A percentile compares a stretch with the other conserved stretches of the same genome.
Conservation (phyloP, 768 basidiomycete genomes). For the Gautieria morchelliformis region DNA sequence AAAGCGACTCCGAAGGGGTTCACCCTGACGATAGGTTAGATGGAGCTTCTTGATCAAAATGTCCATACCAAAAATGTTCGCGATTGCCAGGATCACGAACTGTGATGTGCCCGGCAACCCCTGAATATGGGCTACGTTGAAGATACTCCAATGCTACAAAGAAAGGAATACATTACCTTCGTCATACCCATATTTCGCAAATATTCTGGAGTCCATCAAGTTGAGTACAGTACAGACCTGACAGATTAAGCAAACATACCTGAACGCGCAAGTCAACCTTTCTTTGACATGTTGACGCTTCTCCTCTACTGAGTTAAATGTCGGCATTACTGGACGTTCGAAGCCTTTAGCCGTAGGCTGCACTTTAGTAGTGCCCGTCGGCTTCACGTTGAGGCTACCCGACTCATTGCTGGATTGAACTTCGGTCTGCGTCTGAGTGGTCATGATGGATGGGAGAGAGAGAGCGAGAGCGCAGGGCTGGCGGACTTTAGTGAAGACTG, state of each 20-base stretch:
- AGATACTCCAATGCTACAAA: not conserved
- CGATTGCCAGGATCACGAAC: constrained; percentile 5
- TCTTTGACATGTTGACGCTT: constrained; percentile 8
- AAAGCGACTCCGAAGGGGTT: constrained; percentile 8
- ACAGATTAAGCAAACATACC: not conserved
- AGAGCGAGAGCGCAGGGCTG: too few species aligned
- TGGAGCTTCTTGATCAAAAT: not conserved
- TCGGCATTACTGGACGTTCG: not conserved
- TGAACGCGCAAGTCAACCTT: constrained; percentile 6
- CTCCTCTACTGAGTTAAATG: not conserved
- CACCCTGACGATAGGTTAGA: not conserved
- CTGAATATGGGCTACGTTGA: not conserved
- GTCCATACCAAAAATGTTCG: constrained; percentile 1
- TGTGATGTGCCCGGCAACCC: constrained; percentile 8
- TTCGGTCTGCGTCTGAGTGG: not conserved
- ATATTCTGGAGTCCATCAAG: constrained; percentile 29
- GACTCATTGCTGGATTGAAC: not conserved
- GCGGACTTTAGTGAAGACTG: too few species aligned
- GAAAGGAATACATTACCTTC: not conserved
- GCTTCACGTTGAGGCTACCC: not conserved
- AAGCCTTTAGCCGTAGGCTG: not conserved
- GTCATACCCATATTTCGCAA: constrained; percentile 7
- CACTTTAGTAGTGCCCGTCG: not conserved
- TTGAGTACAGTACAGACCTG: constrained; percentile 37
- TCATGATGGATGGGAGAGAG: not conserved